Percentiles rank a stretch among this genome's conserved stretches.
Conservation (phyloP, 768 basidiomycete species). For the Serendipita sp. region DNA sequence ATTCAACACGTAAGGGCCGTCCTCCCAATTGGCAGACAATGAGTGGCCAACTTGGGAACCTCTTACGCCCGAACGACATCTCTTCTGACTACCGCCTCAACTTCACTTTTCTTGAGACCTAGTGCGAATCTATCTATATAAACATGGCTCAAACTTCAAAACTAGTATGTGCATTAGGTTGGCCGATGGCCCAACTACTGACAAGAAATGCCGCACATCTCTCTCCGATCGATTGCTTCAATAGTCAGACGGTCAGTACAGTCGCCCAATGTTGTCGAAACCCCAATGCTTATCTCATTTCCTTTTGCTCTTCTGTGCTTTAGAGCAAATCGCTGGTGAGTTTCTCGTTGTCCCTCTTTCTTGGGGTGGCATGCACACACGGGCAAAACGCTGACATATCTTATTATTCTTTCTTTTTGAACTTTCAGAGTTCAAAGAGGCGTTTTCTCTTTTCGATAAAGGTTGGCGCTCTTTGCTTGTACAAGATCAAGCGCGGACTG, state of each 20-base stretch:
- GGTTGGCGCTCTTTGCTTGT: slow-evolving; percentile 14
- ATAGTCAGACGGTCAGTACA: not conserved
- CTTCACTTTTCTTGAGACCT: too few species aligned
- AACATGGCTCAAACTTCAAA: too few species aligned
- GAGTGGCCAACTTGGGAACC: not conserved
- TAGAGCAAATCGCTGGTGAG: slow-evolving; percentile 2
- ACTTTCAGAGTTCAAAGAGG: slow-evolving; percentile 30
- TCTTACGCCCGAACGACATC: not conserved
- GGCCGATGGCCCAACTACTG: too few species aligned
- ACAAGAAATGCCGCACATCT: not conserved
- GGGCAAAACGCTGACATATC: too few species aligned
- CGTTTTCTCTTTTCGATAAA: slow-evolving; percentile 32
- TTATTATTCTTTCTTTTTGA: not conserved
- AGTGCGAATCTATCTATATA: not conserved
- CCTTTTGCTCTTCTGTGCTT: too few species aligned
- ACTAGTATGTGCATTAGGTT: too few species aligned
- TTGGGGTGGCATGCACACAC: not conserved
- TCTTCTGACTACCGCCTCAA: too few species aligned
- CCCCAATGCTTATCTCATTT: too few species aligned
- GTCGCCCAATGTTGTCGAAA: not conserved
- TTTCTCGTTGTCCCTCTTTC: not conserved
- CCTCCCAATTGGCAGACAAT: not conserved
- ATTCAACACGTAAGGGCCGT: too few species aligned
- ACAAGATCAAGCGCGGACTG: not conserved
- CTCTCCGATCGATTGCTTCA: not conserved